phyloP scores from a whole-genome alignment of 1,139 yeast species.

The Pichia inconspicua region DNA sequence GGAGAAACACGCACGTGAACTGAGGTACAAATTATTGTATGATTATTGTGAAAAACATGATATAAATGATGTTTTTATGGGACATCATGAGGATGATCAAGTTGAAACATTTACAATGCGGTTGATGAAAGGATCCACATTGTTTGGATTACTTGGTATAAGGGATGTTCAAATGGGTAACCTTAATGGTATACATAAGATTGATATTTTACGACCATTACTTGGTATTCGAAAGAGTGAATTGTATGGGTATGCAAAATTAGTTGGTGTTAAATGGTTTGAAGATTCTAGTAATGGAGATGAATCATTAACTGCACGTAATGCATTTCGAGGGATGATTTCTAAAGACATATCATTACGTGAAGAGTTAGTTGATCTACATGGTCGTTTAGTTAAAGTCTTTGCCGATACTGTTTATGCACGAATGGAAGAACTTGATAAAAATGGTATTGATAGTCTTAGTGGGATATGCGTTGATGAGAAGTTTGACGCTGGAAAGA shows the following conservation, averaged over 20 bases:
- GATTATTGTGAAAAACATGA: conserved; percentile 30
- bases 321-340: conserved; percentile 34
- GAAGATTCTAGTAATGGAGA: conserved; percentile 64
- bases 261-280: conserved; percentile 44
- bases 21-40: conserved; percentile 41
- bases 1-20: conserved; percentile 51
- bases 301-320: conserved; percentile 46
- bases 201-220: conserved; percentile 44
- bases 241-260: conserved; percentile 40
- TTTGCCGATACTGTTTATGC: conserved; percentile 1
- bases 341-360: neutral
- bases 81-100: conserved; percentile 68
- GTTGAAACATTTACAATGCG: conserved; percentile 61
- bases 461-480: neutral
- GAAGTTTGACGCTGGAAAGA: neutral
- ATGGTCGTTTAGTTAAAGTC: conserved; percentile 4
- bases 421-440: neutral
- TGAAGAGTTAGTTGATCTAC: conserved; percentile 3
- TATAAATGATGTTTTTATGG: conserved; percentile 39
- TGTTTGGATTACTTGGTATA: conserved; percentile 51
- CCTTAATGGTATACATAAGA: neutral
- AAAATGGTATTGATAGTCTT: neutral
- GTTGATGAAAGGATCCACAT: conserved; percentile 44
- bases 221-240: conserved; percentile 38
- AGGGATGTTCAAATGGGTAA: conserved; percentile 17